Percentiles rank a stretch among this genome's conserved stretches.
phyloP scores from a whole-genome alignment of 148 eudicot genomes.

The Hydrangea macrophylla region DNA sequence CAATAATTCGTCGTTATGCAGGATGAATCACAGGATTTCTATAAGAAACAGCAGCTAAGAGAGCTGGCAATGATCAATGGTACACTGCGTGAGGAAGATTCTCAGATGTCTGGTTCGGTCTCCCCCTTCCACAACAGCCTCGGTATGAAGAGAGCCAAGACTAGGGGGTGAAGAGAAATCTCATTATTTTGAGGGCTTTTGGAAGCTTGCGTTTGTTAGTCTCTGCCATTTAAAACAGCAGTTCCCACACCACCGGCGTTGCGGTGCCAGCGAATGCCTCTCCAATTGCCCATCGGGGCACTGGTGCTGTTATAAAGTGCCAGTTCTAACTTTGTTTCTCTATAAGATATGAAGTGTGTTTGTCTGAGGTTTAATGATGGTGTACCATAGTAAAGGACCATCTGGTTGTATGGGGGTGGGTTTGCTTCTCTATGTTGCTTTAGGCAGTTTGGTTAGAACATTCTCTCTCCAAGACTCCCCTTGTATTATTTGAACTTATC shows the following conservation, averaged over 20 bases:
- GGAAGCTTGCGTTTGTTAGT: slow-evolving; percentile 20
- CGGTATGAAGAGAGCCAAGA: slow-evolving; percentile 96
- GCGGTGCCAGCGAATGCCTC: slow-evolving; percentile 22
- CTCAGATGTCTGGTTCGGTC: slow-evolving; percentile 91
- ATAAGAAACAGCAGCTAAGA: slow-evolving; percentile 89
- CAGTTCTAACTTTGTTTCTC: slow-evolving; percentile 29
- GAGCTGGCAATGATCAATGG: slow-evolving; percentile 94
- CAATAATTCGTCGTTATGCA: slow-evolving; percentile 17
- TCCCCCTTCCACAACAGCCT: slow-evolving; percentile 93
- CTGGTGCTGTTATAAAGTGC: slow-evolving; percentile 18
- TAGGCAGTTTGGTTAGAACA: slow-evolving; percentile 15
- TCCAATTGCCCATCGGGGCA: slow-evolving; percentile 31
- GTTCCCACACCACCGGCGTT: slow-evolving; percentile 4
- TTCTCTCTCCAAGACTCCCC: not conserved
- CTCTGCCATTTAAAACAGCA: slow-evolving; percentile 1
- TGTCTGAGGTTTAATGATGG: slow-evolving; percentile 19
- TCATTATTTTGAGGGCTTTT: slow-evolving; percentile 15
- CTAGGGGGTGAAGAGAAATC: slow-evolving; percentile 44
- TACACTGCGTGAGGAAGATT: slow-evolving; percentile 76
- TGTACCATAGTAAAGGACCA: slow-evolving; percentile 16
- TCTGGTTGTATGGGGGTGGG: slow-evolving; percentile 5
- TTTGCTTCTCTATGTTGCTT: slow-evolving; percentile 10
- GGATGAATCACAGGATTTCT: slow-evolving; percentile 95
- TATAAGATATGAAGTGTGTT: slow-evolving; percentile 25
- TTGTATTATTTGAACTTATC: slow-evolving; percentile 19